phyloP scores from a whole-genome alignment of 2,329 filamentous ascomycete species.

The Fusarium nanum region DNA sequence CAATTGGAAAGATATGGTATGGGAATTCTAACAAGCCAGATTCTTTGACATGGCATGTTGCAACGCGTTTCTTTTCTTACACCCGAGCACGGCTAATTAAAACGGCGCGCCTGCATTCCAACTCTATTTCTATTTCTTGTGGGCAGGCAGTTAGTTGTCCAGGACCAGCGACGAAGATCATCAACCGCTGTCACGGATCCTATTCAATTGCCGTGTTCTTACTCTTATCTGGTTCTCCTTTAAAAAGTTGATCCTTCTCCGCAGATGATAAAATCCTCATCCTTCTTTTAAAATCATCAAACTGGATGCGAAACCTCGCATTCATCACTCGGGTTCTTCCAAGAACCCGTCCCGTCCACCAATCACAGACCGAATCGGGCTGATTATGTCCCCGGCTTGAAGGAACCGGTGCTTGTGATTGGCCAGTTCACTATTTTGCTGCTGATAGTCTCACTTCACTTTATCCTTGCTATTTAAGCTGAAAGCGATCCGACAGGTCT shows the following conservation, averaged over 20 bases:
- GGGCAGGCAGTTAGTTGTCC: neutral
- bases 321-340: slow-evolving; percentile 17
- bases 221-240: neutral
- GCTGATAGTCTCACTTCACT: slow-evolving; percentile 1
- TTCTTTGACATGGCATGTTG: neutral
- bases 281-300: neutral
- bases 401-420: slow-evolving; percentile 2
- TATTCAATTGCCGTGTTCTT: neutral
- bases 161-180: neutral
- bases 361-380: slow-evolving; percentile 17
- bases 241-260: slow-evolving; percentile 4
- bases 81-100: slow-evolving; percentile 5
- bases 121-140: slow-evolving; percentile 6
- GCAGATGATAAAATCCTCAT: slow-evolving; percentile 10
- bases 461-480: neutral
- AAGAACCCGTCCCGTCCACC: slow-evolving; percentile 29
- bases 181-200: neutral
- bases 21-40: neutral
- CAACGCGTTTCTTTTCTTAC: neutral
- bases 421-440: neutral
- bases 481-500: slow-evolving; percentile 1
- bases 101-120: slow-evolving; percentile 1
- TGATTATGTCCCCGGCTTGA: slow-evolving; percentile 25
- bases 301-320: slow-evolving; percentile 32
- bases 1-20: neutral